These are phyloP conservation scores for Secale cereale DNA, from an alignment of 176 grass and related monocot genomes.

Conservation along the genomic window DNA sequence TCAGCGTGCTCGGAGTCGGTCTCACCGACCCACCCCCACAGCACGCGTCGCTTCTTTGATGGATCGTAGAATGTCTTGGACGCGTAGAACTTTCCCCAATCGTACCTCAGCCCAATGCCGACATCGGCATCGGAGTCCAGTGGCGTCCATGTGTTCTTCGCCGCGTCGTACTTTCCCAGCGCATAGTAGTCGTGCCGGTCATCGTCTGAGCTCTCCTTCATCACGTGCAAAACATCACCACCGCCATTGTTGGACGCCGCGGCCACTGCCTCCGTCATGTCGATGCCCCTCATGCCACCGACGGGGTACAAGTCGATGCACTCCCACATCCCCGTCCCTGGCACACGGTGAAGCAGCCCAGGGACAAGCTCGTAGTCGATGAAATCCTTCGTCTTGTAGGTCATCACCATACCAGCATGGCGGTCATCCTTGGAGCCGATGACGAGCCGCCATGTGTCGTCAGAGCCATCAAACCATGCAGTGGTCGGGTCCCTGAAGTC, in stretches of 20 bases:
- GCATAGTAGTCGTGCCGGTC: slow-evolving; percentile 92
- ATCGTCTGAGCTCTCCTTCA: slow-evolving; percentile 94
- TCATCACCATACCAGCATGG: slow-evolving; percentile 48
- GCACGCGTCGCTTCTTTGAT: slow-evolving; percentile 55
- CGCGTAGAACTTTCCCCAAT: slow-evolving; percentile 95
- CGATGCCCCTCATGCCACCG: neutral
- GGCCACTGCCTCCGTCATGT: slow-evolving; percentile 25
- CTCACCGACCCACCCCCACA: slow-evolving; percentile 92
- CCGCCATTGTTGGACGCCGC: neutral
- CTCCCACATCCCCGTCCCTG: slow-evolving; percentile 65
- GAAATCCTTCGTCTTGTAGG: slow-evolving; percentile 51
- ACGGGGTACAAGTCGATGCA: slow-evolving; percentile 89
- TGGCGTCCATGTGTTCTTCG: slow-evolving; percentile 51
- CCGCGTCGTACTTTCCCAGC: slow-evolving; percentile 43
- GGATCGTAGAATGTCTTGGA: slow-evolving; percentile 93
- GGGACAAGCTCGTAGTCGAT: slow-evolving; percentile 45
- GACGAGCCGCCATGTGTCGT: slow-evolving; percentile 44
- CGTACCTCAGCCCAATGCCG: slow-evolving; percentile 73
- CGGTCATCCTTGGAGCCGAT: slow-evolving; percentile 68
- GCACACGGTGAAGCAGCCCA: slow-evolving; percentile 45
- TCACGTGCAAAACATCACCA: slow-evolving; percentile 50
- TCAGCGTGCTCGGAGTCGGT: slow-evolving; percentile 76
- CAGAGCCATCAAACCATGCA: slow-evolving; percentile 51
- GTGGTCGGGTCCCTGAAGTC: slow-evolving; percentile 94
- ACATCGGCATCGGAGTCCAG: slow-evolving; percentile 40